Evolutionary conservation across 345 rosid species (phyloP).

Genomic region (Microcos paniculata): DNA sequence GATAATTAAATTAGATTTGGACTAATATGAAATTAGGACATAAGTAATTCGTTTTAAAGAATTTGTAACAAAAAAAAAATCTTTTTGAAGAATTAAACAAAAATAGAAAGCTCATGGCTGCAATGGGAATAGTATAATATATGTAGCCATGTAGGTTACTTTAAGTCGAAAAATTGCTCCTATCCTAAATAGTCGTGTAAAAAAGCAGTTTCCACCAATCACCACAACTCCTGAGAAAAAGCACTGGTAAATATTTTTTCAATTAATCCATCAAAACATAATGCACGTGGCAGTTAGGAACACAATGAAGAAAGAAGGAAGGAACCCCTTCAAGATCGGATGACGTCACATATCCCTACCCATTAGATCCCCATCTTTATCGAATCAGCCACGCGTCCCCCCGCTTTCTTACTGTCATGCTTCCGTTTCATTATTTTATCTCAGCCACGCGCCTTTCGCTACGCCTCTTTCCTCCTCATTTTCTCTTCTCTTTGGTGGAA

Average conservation of each 20-base stretch:
- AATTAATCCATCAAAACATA: neutral
- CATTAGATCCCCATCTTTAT: slow-evolving; percentile 19
- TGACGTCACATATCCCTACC: neutral
- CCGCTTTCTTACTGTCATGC: neutral
- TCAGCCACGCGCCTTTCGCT: neutral
- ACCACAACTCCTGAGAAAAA: neutral
- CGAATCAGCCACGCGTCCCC: slow-evolving; percentile 36
- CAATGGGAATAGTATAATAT: no score
- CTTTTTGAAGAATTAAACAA: no score
- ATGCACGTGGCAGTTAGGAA: slow-evolving; percentile 3
- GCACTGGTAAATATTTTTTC: no score
- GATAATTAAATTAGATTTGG: no score
- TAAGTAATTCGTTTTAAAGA: no score
- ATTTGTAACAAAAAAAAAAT: no score
- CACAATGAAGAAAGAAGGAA: neutral
- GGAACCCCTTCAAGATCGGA: neutral
- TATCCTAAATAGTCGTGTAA: no score
- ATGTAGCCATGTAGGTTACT: no score
- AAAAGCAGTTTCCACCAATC: neutral
- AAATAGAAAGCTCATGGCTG: no score
- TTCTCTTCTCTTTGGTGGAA: no score
- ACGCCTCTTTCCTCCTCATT: neutral
- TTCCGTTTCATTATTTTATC: neutral
- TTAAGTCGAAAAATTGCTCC: no score
- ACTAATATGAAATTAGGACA: no score